These are phyloP conservation scores for Ogataea pilisensis DNA, from an alignment of 805 yeast genomes.

Conservation along the genomic window DNA sequence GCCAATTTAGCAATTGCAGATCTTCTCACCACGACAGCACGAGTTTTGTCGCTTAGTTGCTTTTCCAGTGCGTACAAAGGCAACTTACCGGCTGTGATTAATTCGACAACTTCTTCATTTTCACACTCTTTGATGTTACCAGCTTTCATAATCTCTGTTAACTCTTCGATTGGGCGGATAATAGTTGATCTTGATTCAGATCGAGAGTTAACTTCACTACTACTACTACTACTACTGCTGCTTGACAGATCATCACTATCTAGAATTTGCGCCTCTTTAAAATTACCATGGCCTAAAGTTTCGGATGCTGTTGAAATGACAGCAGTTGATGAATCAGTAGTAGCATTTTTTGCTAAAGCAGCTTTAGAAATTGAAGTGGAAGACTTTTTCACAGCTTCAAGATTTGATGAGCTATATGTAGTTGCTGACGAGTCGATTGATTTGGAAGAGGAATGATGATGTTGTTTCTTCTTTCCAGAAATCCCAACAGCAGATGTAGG, in stretches of 20 bases:
- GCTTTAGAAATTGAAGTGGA: neutral
- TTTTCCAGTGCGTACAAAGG: slow-evolving; percentile 95
- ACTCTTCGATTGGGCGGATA: slow-evolving; percentile 56
- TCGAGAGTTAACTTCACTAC: slow-evolving; percentile 30
- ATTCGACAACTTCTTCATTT: slow-evolving; percentile 68
- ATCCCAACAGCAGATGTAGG: neutral
- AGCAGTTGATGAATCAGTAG: slow-evolving; percentile 11
- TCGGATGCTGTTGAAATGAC: slow-evolving; percentile 12
- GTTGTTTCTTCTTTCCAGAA: slow-evolving; percentile 10
- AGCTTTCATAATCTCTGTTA: slow-evolving; percentile 56
- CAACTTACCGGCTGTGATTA: slow-evolving; percentile 71
- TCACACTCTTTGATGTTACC: slow-evolving; percentile 65
- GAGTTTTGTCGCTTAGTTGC: slow-evolving; percentile 78
- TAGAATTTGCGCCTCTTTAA: slow-evolving; percentile 33
- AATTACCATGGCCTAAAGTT: slow-evolving; percentile 23
- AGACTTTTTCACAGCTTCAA: neutral
- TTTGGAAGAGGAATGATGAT: slow-evolving; percentile 6
- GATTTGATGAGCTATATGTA: too few species aligned
- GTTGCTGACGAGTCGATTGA: slow-evolving; percentile 4
- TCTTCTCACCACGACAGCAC: slow-evolving; percentile 94
- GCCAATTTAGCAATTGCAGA: slow-evolving; percentile 83
- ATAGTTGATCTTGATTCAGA: slow-evolving; percentile 11
- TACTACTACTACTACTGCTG: too few species aligned
- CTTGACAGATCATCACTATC: slow-evolving; percentile 27
- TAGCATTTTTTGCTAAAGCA: too few species aligned